Evolutionary conservation across 345 rosid genomes (phyloP).

Genomic region (Eucalyptus camaldulensis): DNA sequence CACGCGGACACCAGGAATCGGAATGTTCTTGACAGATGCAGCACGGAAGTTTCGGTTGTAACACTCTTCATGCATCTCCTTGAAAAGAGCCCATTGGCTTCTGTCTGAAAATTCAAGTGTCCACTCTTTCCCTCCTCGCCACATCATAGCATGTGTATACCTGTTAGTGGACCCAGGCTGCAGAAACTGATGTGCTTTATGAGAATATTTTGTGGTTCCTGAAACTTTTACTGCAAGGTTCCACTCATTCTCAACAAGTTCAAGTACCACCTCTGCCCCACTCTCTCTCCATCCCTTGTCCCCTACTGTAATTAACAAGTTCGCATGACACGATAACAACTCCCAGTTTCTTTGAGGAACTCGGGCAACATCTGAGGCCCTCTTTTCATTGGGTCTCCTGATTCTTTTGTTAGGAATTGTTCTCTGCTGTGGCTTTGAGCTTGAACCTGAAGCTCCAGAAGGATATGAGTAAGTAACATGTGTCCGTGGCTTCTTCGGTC

Average conservation of each 20-base stretch:
- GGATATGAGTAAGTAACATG: conserved; percentile 84
- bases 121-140: conserved; percentile 99
- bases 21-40: conserved; percentile 77
- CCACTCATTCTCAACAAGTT: conserved; percentile 86
- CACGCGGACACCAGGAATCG: conserved; percentile 84
- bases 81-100: conserved; percentile 88
- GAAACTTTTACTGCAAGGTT: conserved; percentile 72
- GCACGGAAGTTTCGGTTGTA: conserved; percentile 70
- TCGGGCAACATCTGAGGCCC: conserved; percentile 36
- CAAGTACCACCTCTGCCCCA: conserved; percentile 65
- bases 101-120: conserved; percentile 77
- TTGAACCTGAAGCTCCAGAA: conserved; percentile 44
- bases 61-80: conserved; percentile 99
- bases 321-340: conserved; percentile 56
- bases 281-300: conserved; percentile 92
- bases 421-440: conserved; percentile 44
- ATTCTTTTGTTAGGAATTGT: conserved; percentile 60
- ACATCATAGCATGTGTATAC: conserved; percentile 97
- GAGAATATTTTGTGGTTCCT: conserved; percentile 53
- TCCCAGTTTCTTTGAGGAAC: conserved; percentile 52
- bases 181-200: conserved; percentile 91
- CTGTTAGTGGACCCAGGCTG: conserved; percentile 94
- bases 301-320: conserved; percentile 54
- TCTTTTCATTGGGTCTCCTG: conserved; percentile 67
- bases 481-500: conserved; percentile 86